A percentile compares a stretch with the other conserved stretches of the same genome.
Evolutionary conservation across 441 rosid genomes (phyloP).

Genomic region (Populus tomentosa): DNA sequence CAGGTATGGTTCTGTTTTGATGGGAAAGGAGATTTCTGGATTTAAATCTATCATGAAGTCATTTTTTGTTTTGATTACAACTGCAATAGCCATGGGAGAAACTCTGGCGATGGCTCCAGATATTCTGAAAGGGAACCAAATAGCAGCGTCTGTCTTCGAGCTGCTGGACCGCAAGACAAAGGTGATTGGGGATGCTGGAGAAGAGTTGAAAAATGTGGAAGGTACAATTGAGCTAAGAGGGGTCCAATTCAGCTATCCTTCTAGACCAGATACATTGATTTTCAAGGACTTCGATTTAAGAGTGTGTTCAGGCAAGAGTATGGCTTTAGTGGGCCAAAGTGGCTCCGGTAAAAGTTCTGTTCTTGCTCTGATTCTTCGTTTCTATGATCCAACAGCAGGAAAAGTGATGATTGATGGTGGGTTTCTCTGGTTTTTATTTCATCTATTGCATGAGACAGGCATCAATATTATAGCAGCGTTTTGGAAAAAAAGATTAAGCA

Average conservation of each 20-base stretch:
- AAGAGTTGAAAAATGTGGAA: conserved; percentile 56
- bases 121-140: conserved; percentile 86
- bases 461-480: neutral
- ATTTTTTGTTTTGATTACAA: conserved; percentile 89
- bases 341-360: conserved; percentile 94
- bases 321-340: conserved; percentile 92
- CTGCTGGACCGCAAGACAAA: conserved; percentile 67
- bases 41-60: conserved; percentile 90
- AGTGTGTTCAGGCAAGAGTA: conserved; percentile 63
- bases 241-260: conserved; percentile 71
- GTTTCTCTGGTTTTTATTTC: conserved; percentile 7
- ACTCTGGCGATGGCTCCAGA: conserved; percentile 84
- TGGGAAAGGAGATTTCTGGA: conserved; percentile 75
- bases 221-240: conserved; percentile 66
- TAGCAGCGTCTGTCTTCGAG: conserved; percentile 83
- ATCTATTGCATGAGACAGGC: neutral
- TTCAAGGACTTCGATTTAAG: conserved; percentile 66
- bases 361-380: conserved; percentile 73
- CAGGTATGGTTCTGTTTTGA: conserved; percentile 92
- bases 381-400: conserved; percentile 77
- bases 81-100: conserved; percentile 96
- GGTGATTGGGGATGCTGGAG: conserved; percentile 55
- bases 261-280: conserved; percentile 71
- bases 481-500: too few species aligned
- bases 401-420: conserved; percentile 81